Base-by-base conservation (phyloP, 1,284 basidiomycete species). In the Apiotrichum sp. region DNA sequence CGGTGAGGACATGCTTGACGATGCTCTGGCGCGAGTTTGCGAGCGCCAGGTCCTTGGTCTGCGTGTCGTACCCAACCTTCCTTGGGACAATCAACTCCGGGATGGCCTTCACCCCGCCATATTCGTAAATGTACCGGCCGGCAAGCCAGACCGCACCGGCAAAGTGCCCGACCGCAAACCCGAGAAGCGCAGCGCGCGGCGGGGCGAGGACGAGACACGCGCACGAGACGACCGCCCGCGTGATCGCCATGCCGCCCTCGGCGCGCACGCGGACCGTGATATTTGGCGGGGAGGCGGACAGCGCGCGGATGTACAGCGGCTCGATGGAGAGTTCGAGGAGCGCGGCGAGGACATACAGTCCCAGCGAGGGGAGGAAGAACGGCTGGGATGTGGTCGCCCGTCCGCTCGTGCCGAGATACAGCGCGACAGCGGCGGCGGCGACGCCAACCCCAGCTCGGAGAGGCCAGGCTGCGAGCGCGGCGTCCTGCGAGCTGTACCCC, bases 1-100 rank as follows among this genome's bases (percentile, higher is more conserved):
- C 96, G 0, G 93, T 98, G 34, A 99, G 79, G 61, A 95, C 81
- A 70, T 98, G 93, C 72, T 98, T 98, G 65, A 98, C 80, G 3
- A 96, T 65, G 2, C 70, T 69, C 52, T 74, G 72, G 5, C 71
- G 56, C 6, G 71, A 89, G 82, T 98, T 89, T 0, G 86, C 89
- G 53, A 67, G 53, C 1, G 72, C 74, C 33, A 75, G 57, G 52
- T 14, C 57, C 31, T n/a, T 55, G 40, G 41, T 70, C 51, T 41
- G 52, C 61, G 31, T 48, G 45, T 32, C 56, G 5, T 41, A 41
- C 32, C 38, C 10, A 11, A 11, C 35, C 3, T 8, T 9, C 22
- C 2, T 13, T 8, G 53, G 35, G 3, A 36, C 10, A 32, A 54
- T 6, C 48, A 56, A 22, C 31, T 36, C n/a, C 6, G 42, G 36